phyloP scores from a whole-genome alignment of 1,284 basidiomycete genomes.

The Moesziomyces aphidis region DNA sequence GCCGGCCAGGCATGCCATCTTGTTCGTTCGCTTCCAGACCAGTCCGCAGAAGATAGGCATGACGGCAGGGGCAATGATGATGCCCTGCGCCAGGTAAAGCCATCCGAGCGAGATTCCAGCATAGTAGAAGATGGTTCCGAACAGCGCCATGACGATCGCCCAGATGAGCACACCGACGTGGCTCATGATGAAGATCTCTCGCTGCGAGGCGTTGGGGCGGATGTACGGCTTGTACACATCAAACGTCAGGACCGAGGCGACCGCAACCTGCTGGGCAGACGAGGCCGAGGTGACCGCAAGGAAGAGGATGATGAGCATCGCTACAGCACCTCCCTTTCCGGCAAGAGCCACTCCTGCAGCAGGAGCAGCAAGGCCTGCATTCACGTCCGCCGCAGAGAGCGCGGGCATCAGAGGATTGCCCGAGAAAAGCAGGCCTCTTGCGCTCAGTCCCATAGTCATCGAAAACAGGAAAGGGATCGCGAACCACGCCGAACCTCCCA shows the following conservation, averaged over 20 bases:
- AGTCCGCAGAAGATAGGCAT: conserved; percentile 83
- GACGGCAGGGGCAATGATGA: conserved; percentile 84
- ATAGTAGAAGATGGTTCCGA: conserved; percentile 82
- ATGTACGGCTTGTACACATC: conserved; percentile 78
- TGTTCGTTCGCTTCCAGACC: conserved; percentile 60
- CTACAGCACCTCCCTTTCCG: conserved; percentile 78
- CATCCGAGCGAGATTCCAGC: conserved; percentile 79
- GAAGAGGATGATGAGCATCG: conserved; percentile 79
- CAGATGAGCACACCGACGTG: conserved; percentile 76
- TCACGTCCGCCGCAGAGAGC: conserved; percentile 50
- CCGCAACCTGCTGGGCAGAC: conserved; percentile 88
- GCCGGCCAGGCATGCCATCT: conserved; percentile 72
- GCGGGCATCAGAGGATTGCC: conserved; percentile 53
- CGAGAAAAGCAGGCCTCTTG: conserved; percentile 70
- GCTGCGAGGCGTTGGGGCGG: conserved; percentile 74
- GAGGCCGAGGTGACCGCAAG: conserved; percentile 79
- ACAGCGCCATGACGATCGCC: conserved; percentile 81
- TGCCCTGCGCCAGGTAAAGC: conserved; percentile 75
- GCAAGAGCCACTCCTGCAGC: conserved; percentile 77
- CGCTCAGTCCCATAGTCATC: conserved; percentile 74
- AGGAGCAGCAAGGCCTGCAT: conserved; percentile 62
- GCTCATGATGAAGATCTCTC: conserved; percentile 74
- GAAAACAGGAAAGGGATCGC: conserved; percentile 75
- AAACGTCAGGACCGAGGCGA: conserved; percentile 72
- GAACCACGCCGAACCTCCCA: conserved; percentile 84